Percentiles rank a stretch among this genome's conserved stretches.
phyloP scores from a whole-genome alignment of 2,329 filamentous ascomycete genomes.

The Diaporthe sp. region DNA sequence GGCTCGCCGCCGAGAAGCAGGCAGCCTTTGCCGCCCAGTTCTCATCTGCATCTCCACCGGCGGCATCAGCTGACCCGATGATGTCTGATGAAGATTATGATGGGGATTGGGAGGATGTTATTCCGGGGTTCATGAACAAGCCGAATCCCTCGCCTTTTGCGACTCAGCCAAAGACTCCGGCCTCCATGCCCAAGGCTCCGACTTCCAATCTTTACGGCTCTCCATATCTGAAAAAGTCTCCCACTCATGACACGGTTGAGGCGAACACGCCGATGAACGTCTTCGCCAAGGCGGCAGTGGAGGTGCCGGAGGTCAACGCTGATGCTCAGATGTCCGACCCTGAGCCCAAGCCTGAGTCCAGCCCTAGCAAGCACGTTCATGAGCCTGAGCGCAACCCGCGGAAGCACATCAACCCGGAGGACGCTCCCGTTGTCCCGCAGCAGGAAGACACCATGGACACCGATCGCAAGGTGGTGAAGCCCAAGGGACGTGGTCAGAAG shows the following conservation, averaged over 20 bases:
- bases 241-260: not conserved
- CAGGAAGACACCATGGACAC: not conserved
- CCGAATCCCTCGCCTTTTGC: not conserved
- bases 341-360: not conserved
- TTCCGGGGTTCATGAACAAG: not conserved
- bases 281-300: not conserved
- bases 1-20: not conserved
- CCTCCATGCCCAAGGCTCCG: not conserved
- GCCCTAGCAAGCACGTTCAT: not conserved
- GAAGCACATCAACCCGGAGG: not conserved
- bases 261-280: fast-evolving
- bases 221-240: not conserved
- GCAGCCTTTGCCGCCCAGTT: not conserved
- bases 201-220: not conserved
- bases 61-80: not conserved
- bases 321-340: not conserved
- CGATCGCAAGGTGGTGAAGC: not conserved
- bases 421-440: not conserved
- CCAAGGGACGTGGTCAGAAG: not conserved
- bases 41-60: not conserved
- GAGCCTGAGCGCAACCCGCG: not conserved
- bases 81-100: not conserved
- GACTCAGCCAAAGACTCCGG: not conserved
- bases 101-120: not conserved
- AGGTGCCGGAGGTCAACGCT: not conserved